phyloP scores from a whole-genome alignment of 2,329 filamentous ascomycete genomes.

The Sporothrix globosa region DNA sequence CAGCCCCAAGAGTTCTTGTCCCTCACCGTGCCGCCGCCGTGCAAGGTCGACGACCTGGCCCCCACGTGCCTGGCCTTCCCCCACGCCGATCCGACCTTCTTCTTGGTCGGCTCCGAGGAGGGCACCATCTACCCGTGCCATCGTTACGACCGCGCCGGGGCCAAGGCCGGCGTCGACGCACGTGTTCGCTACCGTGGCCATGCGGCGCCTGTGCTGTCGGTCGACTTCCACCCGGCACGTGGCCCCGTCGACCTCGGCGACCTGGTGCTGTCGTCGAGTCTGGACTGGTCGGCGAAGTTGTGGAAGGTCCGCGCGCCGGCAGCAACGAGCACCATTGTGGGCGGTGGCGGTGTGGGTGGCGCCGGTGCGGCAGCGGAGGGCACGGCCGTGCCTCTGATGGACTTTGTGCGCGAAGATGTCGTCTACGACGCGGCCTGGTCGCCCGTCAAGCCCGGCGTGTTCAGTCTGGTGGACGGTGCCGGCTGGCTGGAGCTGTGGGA shows the following conservation, averaged over 20 bases:
- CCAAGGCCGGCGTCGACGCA: slow-evolving; percentile 91
- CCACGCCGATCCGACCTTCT: slow-evolving; percentile 93
- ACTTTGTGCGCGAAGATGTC: slow-evolving; percentile 91
- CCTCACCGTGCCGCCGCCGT: slow-evolving; percentile 79
- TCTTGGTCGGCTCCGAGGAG: slow-evolving; percentile 95
- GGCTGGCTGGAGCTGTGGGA: slow-evolving; percentile 96
- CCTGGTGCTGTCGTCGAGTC: slow-evolving; percentile 83
- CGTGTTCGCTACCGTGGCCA: slow-evolving; percentile 88
- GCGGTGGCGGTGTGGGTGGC: slow-evolving; percentile 40
- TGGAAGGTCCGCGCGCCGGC: slow-evolving; percentile 90
- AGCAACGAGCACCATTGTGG: slow-evolving; percentile 63
- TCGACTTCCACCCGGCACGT: slow-evolving; percentile 90
- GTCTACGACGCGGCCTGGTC: slow-evolving; percentile 98
- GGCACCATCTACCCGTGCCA: slow-evolving; percentile 96
- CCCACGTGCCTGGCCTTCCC: slow-evolving; percentile 96
- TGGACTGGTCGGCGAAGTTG: slow-evolving; percentile 97
- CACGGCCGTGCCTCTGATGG: slow-evolving; percentile 73
- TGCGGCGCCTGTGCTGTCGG: slow-evolving; percentile 90
- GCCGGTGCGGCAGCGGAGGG: slow-evolving; percentile 48
- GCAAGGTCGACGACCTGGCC: slow-evolving; percentile 91
- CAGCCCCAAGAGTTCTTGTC: slow-evolving; percentile 94
- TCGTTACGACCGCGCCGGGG: slow-evolving; percentile 93
- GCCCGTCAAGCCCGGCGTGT: slow-evolving; percentile 89
- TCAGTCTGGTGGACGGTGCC: slow-evolving; percentile 90
- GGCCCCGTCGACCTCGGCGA: slow-evolving; percentile 95